Conservation (phyloP, 306 rosid species). For the Abrus precatorius region DNA sequence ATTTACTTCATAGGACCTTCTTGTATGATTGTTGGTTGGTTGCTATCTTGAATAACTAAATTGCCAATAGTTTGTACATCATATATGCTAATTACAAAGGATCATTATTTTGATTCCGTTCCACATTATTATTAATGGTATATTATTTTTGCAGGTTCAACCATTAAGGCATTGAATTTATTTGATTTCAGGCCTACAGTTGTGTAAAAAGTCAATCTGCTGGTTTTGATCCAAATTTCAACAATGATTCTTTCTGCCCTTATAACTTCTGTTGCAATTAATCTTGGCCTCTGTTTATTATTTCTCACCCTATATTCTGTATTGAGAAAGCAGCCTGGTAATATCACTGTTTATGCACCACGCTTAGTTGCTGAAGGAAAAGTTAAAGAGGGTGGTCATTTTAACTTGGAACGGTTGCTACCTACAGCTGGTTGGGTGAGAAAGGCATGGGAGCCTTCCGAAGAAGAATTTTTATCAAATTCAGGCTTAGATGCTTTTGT, state of each 20-base stretch:
- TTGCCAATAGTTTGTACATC: conserved; percentile 10
- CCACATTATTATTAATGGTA: not conserved
- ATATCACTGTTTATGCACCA: conserved; percentile 69
- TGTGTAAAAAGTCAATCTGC: conserved; percentile 39
- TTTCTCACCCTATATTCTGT: conserved; percentile 80
- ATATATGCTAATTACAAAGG: not conserved
- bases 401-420: conserved; percentile 74
- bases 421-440: conserved; percentile 87
- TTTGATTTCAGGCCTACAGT: conserved; percentile 34
- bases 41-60: conserved; percentile 15
- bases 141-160: conserved; percentile 47
- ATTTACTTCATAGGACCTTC: conserved; percentile 22
- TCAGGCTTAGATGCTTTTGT: conserved; percentile 83
- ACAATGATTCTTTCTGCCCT: conserved; percentile 83
- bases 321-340: conserved; percentile 77
- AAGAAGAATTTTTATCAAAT: conserved; percentile 65
- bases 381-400: conserved; percentile 50
- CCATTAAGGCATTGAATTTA: conserved; percentile 11
- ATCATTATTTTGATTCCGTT: conserved; percentile 23
- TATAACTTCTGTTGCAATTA: conserved; percentile 84
- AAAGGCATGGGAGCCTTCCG: conserved; percentile 80
- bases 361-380: conserved; percentile 66
- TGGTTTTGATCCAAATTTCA: conserved; percentile 45
- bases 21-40: conserved; percentile 32
- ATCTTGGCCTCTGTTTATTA: conserved; percentile 77